Evolutionary conservation across 2,329 filamentous ascomycete genomes (phyloP), one percentile per base, ranked within the genome.

Genomic region (Chaetomium sp.): DNA sequence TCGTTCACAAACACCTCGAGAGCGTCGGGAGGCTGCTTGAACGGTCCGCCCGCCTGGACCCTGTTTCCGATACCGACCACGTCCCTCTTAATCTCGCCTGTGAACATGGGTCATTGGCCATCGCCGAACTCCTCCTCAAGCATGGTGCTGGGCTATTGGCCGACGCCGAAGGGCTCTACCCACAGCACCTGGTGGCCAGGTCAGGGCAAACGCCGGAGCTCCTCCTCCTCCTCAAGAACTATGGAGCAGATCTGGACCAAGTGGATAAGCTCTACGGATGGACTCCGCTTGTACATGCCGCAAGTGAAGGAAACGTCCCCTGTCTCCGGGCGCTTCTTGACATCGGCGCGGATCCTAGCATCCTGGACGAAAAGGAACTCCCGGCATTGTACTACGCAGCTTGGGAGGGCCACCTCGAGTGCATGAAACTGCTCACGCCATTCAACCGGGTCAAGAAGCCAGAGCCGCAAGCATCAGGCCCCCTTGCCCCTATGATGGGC

Each of bases 321-420:
- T 97, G 93, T 73, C 81, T 99, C 51, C 86, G 92, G 70, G 91
- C 89, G 1, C 82, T 99, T 4, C 82, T 99, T 12, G 87, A 92
- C 60, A 87, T 90, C 68, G 90, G 90, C 8, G 93, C 90, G 3
- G 87, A 96, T 72, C 85, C 90, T 1, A 89, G 88, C 69, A 90
- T 93, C 62, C 79, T 92, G 51, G 95, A 99, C 74, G 95, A 99
- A 78, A 99, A 98, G 75, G 90, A 88, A 19, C 83, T 98, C 4
- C 92, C 93, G 2, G 93, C 95, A 31, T 93, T 98, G 88, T 99
- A 99, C 77, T 99, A 99, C 77, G 95, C 95, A 16, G 94, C 93
- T 0, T 99, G 95, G 95, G 95, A 99, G 79, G 95, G 95, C 0
- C 92, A 98, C 74, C 79, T 98, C 62, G 90, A 94, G 73, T 98